Evolutionary conservation across 345 rosid species (phyloP).

Genomic region (Aegle marmelos): DNA sequence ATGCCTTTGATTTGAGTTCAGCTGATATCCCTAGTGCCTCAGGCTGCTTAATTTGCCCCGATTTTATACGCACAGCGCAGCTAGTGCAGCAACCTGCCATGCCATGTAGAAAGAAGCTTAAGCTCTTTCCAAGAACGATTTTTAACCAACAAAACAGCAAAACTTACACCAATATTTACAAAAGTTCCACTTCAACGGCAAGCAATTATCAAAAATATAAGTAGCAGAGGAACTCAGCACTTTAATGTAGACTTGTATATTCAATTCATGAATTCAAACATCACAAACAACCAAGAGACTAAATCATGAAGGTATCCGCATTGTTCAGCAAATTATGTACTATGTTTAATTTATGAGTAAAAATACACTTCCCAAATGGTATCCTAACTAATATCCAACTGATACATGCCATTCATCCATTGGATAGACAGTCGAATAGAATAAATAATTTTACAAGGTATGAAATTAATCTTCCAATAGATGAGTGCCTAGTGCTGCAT

Average conservation of each 20-base stretch:
- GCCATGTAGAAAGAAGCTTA: neutral
- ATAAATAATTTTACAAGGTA: too few species aligned
- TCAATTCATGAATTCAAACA: too few species aligned
- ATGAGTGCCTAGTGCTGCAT: too few species aligned
- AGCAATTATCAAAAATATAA: neutral
- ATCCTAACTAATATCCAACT: too few species aligned
- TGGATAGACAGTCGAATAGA: too few species aligned
- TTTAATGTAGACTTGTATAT: too few species aligned
- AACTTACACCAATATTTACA: neutral
- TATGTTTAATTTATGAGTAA: neutral
- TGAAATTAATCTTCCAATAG: too few species aligned
- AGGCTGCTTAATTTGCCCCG: slow-evolving; percentile 84
- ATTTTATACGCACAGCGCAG: slow-evolving; percentile 90
- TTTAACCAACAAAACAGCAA: neutral
- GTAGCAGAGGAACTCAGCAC: neutral
- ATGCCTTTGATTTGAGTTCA: slow-evolving; percentile 79
- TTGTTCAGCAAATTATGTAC: neutral
- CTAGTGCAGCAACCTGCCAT: slow-evolving; percentile 93
- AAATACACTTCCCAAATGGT: too few species aligned
- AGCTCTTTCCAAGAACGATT: slow-evolving; percentile 9
- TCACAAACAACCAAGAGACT: neutral
- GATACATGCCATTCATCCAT: too few species aligned
- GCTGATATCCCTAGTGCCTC: slow-evolving; percentile 97
- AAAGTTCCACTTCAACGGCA: neutral
- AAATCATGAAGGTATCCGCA: neutral